Evolutionary conservation across 2,329 filamentous ascomycete species (phyloP).

Genomic region (Lachnellula occidentalis): DNA sequence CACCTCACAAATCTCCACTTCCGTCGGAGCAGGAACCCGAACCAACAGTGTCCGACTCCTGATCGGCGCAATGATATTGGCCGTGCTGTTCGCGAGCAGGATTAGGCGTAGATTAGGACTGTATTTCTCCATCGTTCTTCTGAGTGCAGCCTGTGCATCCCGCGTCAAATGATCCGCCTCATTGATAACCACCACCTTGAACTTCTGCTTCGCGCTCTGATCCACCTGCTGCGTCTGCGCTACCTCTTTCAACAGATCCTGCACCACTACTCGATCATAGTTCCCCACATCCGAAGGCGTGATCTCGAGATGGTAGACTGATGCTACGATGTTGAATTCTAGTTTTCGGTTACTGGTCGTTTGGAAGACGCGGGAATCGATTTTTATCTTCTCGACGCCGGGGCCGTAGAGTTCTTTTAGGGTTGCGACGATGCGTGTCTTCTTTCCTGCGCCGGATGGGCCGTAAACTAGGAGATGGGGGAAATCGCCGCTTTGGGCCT

Average conservation of each 20-base stretch:
- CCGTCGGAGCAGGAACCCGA: conserved; percentile 81
- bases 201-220: conserved; percentile 78
- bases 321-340: conserved; percentile 98
- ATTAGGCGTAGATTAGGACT: conserved; percentile 91
- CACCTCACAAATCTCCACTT: conserved; percentile 76
- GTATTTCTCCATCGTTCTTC: conserved; percentile 99
- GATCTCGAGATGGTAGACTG: conserved; percentile 96
- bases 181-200: conserved; percentile 99
- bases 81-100: conserved; percentile 88
- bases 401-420: conserved; percentile 92
- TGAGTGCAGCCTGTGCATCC: conserved; percentile 90
- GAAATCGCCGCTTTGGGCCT: conserved; percentile 97
- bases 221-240: conserved; percentile 99
- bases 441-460: conserved; percentile 93
- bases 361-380: conserved; percentile 94
- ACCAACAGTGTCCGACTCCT: conserved; percentile 86
- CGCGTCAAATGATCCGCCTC: conserved; percentile 91
- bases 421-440: conserved; percentile 92
- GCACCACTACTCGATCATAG: conserved; percentile 92
- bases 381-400: conserved; percentile 99
- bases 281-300: conserved; percentile 95
- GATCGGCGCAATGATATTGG: conserved; percentile 99
- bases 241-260: conserved; percentile 94
- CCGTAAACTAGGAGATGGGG: conserved; percentile 96
- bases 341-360: conserved; percentile 94